Evolutionary conservation across 1,284 basidiomycete species (phyloP).

Genomic region (Cutaneotrichosporon curvatum): DNA sequence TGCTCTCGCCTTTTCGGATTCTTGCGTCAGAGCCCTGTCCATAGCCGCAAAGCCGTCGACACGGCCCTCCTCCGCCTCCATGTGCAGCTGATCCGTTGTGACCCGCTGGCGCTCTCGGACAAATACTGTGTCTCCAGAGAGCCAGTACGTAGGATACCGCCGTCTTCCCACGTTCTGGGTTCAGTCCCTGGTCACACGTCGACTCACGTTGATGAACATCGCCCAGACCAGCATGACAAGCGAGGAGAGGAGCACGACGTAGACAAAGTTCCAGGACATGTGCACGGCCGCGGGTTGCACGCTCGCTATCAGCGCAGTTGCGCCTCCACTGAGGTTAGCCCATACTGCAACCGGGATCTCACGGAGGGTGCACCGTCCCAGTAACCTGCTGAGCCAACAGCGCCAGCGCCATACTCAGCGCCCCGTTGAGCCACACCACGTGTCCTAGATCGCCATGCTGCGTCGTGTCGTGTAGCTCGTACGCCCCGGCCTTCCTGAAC

Average conservation of each 20-base stretch:
- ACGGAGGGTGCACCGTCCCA: slow-evolving; percentile 56
- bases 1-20: too few species aligned
- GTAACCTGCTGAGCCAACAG: slow-evolving; percentile 56
- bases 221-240: slow-evolving; percentile 53
- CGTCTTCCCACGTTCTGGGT: slow-evolving; percentile 52
- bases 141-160: slow-evolving; percentile 55
- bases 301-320: slow-evolving; percentile 51
- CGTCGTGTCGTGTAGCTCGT: slow-evolving; percentile 44
- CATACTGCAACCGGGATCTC: slow-evolving; percentile 5
- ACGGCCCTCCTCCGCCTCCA: slow-evolving; percentile 13
- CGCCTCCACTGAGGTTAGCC: slow-evolving; percentile 48
- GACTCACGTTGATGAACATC: slow-evolving; percentile 49
- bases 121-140: slow-evolving; percentile 7
- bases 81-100: background rate
- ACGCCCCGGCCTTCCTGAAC: slow-evolving; percentile 47
- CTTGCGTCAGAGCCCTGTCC: background rate
- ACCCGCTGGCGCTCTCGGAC: background rate
- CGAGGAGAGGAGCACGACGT: slow-evolving; percentile 54
- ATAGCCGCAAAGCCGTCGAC: slow-evolving; percentile 5
- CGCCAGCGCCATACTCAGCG: slow-evolving; percentile 52
- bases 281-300: slow-evolving; percentile 49
- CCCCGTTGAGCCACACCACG: slow-evolving; percentile 55
- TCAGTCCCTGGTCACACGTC: background rate
- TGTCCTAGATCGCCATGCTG: slow-evolving; percentile 25
- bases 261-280: slow-evolving; percentile 59